Evolutionary conservation across 2,329 filamentous ascomycete genomes (phyloP), one percentile per base, ranked within the genome.

Genomic region (Cladosporium velox): DNA sequence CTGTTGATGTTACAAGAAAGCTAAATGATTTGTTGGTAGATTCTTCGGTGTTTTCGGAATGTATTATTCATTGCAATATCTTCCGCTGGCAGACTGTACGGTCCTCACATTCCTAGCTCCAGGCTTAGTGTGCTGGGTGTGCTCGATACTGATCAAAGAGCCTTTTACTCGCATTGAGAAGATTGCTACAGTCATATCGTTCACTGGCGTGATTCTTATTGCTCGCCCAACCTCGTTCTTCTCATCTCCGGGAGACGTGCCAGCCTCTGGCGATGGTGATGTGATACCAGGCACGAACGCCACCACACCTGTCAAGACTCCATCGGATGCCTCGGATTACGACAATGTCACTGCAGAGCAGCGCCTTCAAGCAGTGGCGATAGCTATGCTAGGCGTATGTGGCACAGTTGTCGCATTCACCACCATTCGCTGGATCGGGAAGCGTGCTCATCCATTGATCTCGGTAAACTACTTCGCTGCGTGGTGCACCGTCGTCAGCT

Each of bases 101-200:
- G 93, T 97, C 38, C 90, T 97, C 63, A 95, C 92, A 10, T 97
- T 97, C 75, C 84, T 97, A 6, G 87, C 90, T 0, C 93, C 93
- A 0, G 90, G 89, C 15, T 83, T 96, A 6, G 87, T 91, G 24
- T 92, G 91, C 66, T 92, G 93, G 80, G 85, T 90, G 21, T 96
- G 92, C 76, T 92, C 90, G 41, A 81, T 93, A 65, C 79, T 93
- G 44, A 85, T 89, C 65, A 86, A 88, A 61, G 92, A 97, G 72
- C 90, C 90, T 0, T 97, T 94, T 75, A 92, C 91, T 1, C 84
- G 87, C 28, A 86, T 86, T 49, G 92, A 96, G 76, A 90, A 92
- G 75, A 82, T 94, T 2, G 92, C 90, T 0, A 91, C 88, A 0
- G 76, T 92, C 2, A 77, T 96, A 26, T 93, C 92, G 4, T 82